Percentiles rank a stretch among this genome's conserved stretches.
phyloP scores from a whole-genome alignment of 176 grass and related monocot genomes.

The Carex myosuroides region DNA sequence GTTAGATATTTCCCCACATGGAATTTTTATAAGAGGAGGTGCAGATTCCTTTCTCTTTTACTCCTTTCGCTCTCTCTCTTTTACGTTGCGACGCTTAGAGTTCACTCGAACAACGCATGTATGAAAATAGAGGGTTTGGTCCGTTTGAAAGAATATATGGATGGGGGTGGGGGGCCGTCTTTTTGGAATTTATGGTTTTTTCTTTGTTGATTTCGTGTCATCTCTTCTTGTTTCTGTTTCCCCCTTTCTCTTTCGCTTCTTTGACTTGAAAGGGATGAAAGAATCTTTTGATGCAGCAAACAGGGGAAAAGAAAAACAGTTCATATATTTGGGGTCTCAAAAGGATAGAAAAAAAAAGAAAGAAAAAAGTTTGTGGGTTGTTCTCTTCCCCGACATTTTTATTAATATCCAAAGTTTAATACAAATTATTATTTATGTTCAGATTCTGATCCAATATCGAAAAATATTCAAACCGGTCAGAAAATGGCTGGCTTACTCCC shows the following conservation, averaged over 20 bases:
- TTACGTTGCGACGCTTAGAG: conserved; percentile 4
- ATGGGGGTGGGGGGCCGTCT: conserved; percentile 34
- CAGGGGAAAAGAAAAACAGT: conserved; percentile 49
- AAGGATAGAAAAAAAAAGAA: conserved; percentile 48
- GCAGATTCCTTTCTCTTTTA: conserved; percentile 18
- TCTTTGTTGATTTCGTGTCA: conserved; percentile 24
- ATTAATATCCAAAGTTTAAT: no score
- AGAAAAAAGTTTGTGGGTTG: conserved; percentile 4
- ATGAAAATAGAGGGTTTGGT: conserved; percentile 14
- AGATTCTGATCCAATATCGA: no score
- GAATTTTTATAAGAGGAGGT: conserved; percentile 15
- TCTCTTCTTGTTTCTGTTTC: conserved; percentile 29
- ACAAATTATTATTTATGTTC: no score
- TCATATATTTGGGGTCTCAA: conserved; percentile 63
- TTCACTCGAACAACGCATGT: conserved; percentile 17
- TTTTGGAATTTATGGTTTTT: conserved; percentile 32
- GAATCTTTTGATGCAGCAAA: conserved; percentile 88
- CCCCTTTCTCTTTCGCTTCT: conserved; percentile 72
- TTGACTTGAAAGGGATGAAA: conserved; percentile 73
- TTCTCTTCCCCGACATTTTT: no score
- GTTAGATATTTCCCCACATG: conserved; percentile 17
- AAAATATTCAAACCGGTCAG: no score
- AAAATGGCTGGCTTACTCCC: no score
- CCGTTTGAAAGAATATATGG: conserved; percentile 47
- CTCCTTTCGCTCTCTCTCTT: conserved; percentile 12